These are phyloP conservation scores for Penicillium psychrofluorescens DNA, from an alignment of 495 filamentous ascomycete species.

Conservation along the genomic window DNA sequence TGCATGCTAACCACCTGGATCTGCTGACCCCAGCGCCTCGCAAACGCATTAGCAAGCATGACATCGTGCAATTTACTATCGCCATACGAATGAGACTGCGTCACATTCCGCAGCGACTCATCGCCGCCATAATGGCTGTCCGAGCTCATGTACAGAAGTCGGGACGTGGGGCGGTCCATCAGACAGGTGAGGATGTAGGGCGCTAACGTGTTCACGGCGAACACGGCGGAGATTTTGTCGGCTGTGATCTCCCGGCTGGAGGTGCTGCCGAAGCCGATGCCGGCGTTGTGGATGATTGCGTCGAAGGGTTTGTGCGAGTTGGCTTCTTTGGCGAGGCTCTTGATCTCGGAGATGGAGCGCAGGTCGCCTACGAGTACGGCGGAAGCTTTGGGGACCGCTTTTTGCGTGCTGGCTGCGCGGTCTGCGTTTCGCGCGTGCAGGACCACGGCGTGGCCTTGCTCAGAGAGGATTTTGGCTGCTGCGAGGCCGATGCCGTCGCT, in stretches of 20 bases:
- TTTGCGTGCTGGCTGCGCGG: slow-evolving; percentile 35
- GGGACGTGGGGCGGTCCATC: slow-evolving; percentile 39
- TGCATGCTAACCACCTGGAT: slow-evolving; percentile 44
- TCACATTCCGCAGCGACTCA: slow-evolving; percentile 30
- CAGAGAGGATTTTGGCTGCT: slow-evolving; percentile 41
- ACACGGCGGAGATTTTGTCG: slow-evolving; percentile 44
- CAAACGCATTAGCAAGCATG: slow-evolving; percentile 48
- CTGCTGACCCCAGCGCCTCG: slow-evolving; percentile 39
- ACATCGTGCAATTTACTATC: slow-evolving; percentile 49
- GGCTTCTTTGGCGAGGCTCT: slow-evolving; percentile 42
- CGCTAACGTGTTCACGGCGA: slow-evolving; percentile 50
- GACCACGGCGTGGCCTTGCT: slow-evolving; percentile 46
- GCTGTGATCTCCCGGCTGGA: slow-evolving; percentile 25
- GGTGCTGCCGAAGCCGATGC: slow-evolving; percentile 30
- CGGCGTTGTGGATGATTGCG: slow-evolving; percentile 53
- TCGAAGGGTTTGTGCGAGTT: slow-evolving; percentile 45
- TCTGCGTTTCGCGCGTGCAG: slow-evolving; percentile 49
- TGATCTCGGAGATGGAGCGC: slow-evolving; percentile 43
- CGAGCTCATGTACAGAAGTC: slow-evolving; percentile 46
- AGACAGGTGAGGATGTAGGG: slow-evolving; percentile 51
- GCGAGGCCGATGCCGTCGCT: slow-evolving; percentile 41
- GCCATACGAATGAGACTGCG: slow-evolving; percentile 29
- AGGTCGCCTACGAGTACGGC: slow-evolving; percentile 46
- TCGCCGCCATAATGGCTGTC: slow-evolving; percentile 43
- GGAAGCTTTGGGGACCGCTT: slow-evolving; percentile 40